These are phyloP conservation scores for Russula virescens DNA, from an alignment of 768 basidiomycete genomes.

Conservation along the genomic window DNA sequence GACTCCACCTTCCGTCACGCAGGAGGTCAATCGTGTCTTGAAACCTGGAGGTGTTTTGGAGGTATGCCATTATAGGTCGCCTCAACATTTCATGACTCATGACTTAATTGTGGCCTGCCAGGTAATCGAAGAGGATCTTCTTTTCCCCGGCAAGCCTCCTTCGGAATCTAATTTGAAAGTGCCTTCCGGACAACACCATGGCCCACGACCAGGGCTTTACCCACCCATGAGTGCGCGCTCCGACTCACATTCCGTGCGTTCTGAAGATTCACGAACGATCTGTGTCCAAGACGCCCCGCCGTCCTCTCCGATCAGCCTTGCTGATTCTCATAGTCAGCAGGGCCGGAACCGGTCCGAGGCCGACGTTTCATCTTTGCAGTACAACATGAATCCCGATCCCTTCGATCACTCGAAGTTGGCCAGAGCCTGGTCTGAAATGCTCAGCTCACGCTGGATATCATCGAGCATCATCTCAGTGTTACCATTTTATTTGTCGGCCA, in stretches of 20 bases:
- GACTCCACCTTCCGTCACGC: slow-evolving; percentile 20
- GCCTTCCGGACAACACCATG: neutral
- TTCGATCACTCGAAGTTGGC: slow-evolving; percentile 22
- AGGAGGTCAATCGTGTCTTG: slow-evolving; percentile 68
- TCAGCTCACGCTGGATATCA: slow-evolving; percentile 19
- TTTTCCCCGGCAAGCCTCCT: slow-evolving; percentile 49
- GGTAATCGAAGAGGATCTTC: slow-evolving; percentile 69
- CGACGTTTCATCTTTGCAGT: neutral
- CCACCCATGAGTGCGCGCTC: neutral
- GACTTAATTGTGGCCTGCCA: slow-evolving; percentile 26
- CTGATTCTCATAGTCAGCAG: neutral
- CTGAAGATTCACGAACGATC: neutral
- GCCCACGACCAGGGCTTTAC: neutral
- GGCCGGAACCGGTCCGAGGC: neutral
- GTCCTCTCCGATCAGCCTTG: neutral
- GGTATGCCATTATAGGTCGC: slow-evolving; percentile 35
- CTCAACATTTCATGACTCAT: neutral
- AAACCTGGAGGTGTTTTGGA: slow-evolving; percentile 58
- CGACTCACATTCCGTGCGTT: neutral
- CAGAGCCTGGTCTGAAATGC: slow-evolving; percentile 24
- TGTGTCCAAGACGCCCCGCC: neutral
- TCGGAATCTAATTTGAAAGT: neutral
- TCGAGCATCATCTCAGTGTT: slow-evolving; percentile 19
- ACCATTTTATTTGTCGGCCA: slow-evolving; percentile 22
- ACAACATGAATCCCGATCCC: slow-evolving; percentile 9